Evolutionary conservation across 164 flowering plant species (phyloP), one percentile per base, ranked within the genome.

Genomic region (Echeveria elegans): DNA sequence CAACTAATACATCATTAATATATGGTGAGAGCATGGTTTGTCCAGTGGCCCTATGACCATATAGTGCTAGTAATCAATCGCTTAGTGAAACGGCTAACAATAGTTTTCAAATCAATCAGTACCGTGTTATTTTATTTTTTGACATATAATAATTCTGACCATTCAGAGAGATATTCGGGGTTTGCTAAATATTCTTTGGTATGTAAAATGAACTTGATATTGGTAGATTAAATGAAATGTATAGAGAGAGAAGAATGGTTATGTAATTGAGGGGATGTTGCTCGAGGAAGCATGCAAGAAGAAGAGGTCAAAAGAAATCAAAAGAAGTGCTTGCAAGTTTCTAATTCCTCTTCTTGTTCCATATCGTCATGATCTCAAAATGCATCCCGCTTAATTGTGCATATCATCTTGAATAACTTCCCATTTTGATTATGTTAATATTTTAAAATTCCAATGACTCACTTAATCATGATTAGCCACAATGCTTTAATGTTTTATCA

Each of bases 251-350:
- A 56, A 56, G n/a, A 26, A 9, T 56, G 34, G 61, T 14, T 32
- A 29, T 23, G 56, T 9, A 21, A 50, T 21, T 50, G 56, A 50
- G 56, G 56, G 56, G 58, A 52, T 18, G 90, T 81, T 85, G 93
- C 91, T 89, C 93, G 93, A 86, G 93, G 86, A 80, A 74, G 80
- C 76, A 70, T 74, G 83, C n/a, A n/a, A n/a, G 66, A 75, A 69
- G 66, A 78, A 82, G 78, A 70, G 67, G n/a, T n/a, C n/a, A n/a
- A n/a, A n/a, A n/a, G n/a, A n/a, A n/a, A 72, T 74, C 81, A 76
- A 82, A 75, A 83, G 70, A 19, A 24, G 32, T 29, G 53, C 68
- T 23, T 21, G 53, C 52, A 7, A 34, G 37, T 34, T n/a, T n/a
- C n/a, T n/a, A n/a, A n/a, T n/a, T n/a, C 50, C 32, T 64, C 50